Conservation (phyloP, 1,284 basidiomycete genomes). For the Irpex lacteus region DNA sequence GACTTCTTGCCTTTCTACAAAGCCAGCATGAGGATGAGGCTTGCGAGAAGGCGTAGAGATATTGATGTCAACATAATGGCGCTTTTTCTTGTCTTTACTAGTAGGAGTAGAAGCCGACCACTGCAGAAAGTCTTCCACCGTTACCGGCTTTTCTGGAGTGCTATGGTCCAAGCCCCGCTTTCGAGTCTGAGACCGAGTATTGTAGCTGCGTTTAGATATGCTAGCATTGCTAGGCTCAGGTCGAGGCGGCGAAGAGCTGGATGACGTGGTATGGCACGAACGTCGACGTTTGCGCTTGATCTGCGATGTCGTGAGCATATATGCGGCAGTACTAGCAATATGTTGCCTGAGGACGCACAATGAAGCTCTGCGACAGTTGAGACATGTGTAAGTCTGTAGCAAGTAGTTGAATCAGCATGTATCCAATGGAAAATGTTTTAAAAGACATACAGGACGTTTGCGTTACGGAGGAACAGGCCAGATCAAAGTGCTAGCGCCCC, state of each 20-base stretch:
- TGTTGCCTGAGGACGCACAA: not conserved
- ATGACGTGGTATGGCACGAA: not conserved
- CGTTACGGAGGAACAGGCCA: too few species aligned
- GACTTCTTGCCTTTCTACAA: too few species aligned
- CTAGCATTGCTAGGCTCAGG: not conserved
- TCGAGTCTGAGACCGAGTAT: not conserved
- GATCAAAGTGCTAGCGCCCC: too few species aligned
- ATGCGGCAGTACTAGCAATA: not conserved
- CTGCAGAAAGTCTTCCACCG: conserved; percentile 20
- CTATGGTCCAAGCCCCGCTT: not conserved
- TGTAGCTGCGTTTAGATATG: not conserved
- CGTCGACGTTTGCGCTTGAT: not conserved
- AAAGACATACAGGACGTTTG: too few species aligned
- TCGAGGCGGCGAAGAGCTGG: not conserved
- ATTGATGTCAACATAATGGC: not conserved
- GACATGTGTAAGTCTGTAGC: too few species aligned
- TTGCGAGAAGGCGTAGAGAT: not conserved
- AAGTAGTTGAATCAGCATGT: too few species aligned
- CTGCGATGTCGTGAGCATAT: not conserved
- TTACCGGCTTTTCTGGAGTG: conserved; percentile 8
- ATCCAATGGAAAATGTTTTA: too few species aligned
- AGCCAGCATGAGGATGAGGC: not conserved
- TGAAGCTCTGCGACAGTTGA: not conserved
- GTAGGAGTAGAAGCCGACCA: conserved; percentile 10
- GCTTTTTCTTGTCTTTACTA: not conserved